Evolutionary conservation across 2,329 filamentous ascomycete genomes (phyloP).

Genomic region (Cladosporium sp.): DNA sequence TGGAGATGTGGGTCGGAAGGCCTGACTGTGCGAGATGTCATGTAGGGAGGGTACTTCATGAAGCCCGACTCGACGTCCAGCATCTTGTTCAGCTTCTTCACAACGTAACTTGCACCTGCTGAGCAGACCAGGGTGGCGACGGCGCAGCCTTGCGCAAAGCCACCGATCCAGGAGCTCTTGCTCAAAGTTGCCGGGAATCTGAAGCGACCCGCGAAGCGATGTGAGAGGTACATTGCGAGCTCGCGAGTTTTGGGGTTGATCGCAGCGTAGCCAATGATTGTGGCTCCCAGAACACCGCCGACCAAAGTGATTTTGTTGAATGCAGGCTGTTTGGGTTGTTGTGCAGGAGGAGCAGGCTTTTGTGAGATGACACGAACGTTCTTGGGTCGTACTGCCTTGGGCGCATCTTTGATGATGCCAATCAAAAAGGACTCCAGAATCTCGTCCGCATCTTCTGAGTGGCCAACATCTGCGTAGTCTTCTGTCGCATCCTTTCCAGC

Average conservation of each 20-base stretch:
- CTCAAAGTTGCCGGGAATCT: background rate
- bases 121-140: conserved; percentile 33
- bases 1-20: conserved; percentile 25
- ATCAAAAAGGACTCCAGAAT: conserved; percentile 42
- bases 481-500: conserved; percentile 94
- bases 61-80: conserved; percentile 22
- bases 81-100: conserved; percentile 22
- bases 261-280: conserved; percentile 5
- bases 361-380: conserved; percentile 16
- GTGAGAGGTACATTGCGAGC: conserved; percentile 7
- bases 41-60: conserved; percentile 38
- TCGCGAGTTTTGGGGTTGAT: conserved; percentile 11
- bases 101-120: conserved; percentile 19
- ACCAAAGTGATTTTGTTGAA: conserved; percentile 55
- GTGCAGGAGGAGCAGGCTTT: background rate
- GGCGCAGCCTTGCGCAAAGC: conserved; percentile 43
- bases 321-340: conserved; percentile 63
- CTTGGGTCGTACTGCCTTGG: background rate
- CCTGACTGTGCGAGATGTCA: conserved; percentile 33
- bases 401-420: conserved; percentile 36
- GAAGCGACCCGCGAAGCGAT: background rate
- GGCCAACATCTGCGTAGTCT: conserved; percentile 80
- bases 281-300: conserved; percentile 12
- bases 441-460: conserved; percentile 49
- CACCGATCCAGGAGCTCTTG: conserved; percentile 16